Percentiles rank a stretch among this genome's conserved stretches.
Evolutionary conservation across 441 rosid species (phyloP).

Genomic region (Pelargonium australe): DNA sequence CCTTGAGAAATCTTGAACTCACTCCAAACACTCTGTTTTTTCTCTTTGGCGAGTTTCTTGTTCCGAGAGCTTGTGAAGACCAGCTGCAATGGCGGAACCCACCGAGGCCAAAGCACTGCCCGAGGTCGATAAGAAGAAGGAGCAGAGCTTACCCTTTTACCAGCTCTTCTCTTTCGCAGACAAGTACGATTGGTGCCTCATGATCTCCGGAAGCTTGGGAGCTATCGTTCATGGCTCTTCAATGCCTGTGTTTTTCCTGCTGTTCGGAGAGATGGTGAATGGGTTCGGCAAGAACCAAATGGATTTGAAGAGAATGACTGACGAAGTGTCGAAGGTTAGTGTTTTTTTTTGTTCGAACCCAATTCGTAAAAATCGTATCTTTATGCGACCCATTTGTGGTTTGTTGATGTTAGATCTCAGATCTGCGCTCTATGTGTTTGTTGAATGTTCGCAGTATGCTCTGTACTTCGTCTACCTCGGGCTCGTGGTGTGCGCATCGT

Average conservation of each 20-base stretch:
- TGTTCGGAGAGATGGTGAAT: slow-evolving; percentile 50
- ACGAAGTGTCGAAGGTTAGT: slow-evolving; percentile 40
- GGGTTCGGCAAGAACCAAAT: slow-evolving; percentile 50
- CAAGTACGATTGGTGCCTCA: slow-evolving; percentile 57
- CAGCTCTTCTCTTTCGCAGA: slow-evolving; percentile 66
- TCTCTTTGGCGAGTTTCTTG: slow-evolving; percentile 1
- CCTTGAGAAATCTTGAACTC: not conserved
- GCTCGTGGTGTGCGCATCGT: slow-evolving; percentile 86
- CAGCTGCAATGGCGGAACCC: slow-evolving; percentile 51
- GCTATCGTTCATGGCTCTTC: slow-evolving; percentile 59
- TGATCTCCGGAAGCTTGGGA: slow-evolving; percentile 75
- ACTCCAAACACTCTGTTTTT: slow-evolving; percentile 12
- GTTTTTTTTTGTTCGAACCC: not conserved
- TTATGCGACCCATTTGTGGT: not conserved
- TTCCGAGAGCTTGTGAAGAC: not conserved
- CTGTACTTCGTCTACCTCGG: slow-evolving; percentile 94
- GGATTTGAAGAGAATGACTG: slow-evolving; percentile 28
- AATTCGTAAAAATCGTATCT: not conserved
- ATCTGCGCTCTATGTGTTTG: not conserved
- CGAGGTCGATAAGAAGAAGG: not conserved
- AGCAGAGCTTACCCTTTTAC: slow-evolving; percentile 41
- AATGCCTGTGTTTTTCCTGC: slow-evolving; percentile 50
- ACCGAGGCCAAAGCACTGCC: slow-evolving; percentile 31
- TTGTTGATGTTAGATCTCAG: not conserved
- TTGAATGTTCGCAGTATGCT: slow-evolving; percentile 59